Conservation (phyloP, 345 rosid species). For the Toxicodendron radicans region DNA sequence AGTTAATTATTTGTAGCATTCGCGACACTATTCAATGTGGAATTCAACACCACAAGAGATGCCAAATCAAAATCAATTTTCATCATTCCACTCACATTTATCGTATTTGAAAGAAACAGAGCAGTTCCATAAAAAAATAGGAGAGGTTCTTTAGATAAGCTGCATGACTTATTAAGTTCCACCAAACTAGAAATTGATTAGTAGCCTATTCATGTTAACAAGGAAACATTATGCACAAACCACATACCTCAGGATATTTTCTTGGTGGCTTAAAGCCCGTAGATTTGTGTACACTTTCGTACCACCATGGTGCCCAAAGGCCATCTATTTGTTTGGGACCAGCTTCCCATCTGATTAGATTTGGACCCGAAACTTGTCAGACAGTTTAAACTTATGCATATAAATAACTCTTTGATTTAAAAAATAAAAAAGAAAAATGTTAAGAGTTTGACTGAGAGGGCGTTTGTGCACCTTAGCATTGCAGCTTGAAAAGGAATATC, state of each 20-base stretch:
- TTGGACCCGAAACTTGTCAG: constrained; percentile 14
- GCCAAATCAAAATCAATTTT: not conserved
- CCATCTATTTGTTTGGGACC: constrained; percentile 89
- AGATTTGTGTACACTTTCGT: constrained; percentile 60
- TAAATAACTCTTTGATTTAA: not conserved
- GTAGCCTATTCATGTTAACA: not conserved
- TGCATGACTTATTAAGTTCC: constrained; percentile 7
- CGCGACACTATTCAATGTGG: not conserved
- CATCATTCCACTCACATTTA: not conserved
- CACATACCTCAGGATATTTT: constrained; percentile 59
- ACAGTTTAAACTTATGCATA: not conserved
- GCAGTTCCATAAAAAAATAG: not conserved
- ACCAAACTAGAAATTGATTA: constrained; percentile 12
- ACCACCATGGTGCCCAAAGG: constrained; percentile 91
- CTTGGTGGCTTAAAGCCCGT: constrained; percentile 52
- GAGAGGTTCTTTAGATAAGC: not conserved
- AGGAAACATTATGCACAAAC: constrained; percentile 17
- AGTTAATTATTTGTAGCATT: not conserved
- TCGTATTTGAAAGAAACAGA: not conserved
- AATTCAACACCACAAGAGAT: not conserved
- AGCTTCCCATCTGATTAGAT: constrained; percentile 76
- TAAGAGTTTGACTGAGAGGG: constrained; percentile 1
- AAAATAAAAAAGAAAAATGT: not conserved
- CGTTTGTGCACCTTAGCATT: constrained; percentile 67
- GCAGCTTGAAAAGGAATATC: constrained; percentile 68